phyloP scores from a whole-genome alignment of 2,329 filamentous ascomycete species.

The Mycosphaerelloides madeirae region DNA sequence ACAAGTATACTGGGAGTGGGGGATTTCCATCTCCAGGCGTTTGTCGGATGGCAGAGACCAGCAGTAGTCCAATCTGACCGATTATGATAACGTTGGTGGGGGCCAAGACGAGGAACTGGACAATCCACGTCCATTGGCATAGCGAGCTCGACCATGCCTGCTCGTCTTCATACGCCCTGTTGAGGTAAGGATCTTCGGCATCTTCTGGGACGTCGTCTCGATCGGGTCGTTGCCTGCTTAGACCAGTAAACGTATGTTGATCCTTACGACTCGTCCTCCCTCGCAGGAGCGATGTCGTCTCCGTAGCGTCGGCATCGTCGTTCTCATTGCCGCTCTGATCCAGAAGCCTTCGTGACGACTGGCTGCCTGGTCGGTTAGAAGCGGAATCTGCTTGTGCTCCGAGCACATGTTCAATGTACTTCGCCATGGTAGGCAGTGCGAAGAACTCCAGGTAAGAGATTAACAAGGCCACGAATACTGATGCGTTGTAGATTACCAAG shows the following conservation, averaged over 20 bases:
- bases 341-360: slow-evolving; percentile 24
- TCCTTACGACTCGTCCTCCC: slow-evolving; percentile 36
- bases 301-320: slow-evolving; percentile 37
- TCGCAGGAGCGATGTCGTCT: slow-evolving; percentile 54
- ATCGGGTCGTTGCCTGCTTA: slow-evolving; percentile 36
- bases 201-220: slow-evolving; percentile 30
- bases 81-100: slow-evolving; percentile 73
- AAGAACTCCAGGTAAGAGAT: slow-evolving; percentile 79
- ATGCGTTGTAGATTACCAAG: slow-evolving; percentile 72
- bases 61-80: slow-evolving; percentile 68
- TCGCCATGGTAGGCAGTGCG: slow-evolving; percentile 62
- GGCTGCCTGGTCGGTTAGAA: slow-evolving; percentile 26
- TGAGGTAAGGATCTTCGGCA: slow-evolving; percentile 26
- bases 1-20: slow-evolving; percentile 65
- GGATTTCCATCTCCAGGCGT: slow-evolving; percentile 79
- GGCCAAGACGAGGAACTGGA: slow-evolving; percentile 76
- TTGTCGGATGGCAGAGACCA: slow-evolving; percentile 69
- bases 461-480: slow-evolving; percentile 67
- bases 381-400: slow-evolving; percentile 17
- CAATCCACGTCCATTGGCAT: slow-evolving; percentile 78
- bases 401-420: slow-evolving; percentile 59
- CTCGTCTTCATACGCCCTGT: slow-evolving; percentile 60
- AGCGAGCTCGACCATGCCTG: slow-evolving; percentile 79
- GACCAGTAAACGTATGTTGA: slow-evolving; percentile 51
- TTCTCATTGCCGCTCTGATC: slow-evolving; percentile 12